Evolutionary conservation across 176 grass and related monocot genomes (phyloP).

Genomic region (Triticum turgidum): DNA sequence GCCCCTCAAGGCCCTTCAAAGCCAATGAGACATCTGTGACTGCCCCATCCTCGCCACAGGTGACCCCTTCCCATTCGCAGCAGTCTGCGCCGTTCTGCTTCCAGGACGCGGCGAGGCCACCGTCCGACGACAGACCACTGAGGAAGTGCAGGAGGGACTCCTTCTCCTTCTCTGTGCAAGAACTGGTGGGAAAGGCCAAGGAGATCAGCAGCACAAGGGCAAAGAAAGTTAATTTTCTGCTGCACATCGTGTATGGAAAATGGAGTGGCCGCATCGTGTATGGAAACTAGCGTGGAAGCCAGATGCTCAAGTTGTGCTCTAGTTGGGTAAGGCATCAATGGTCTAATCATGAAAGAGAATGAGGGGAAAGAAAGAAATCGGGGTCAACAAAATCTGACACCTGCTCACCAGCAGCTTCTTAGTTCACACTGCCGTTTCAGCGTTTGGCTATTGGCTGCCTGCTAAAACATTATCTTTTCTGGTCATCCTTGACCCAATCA

Average conservation of each 20-base stretch:
- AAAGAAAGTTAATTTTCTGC: background rate
- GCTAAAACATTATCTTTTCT: background rate
- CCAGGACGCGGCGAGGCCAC: constrained; percentile 9
- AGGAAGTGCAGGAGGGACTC: background rate
- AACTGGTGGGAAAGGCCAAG: background rate
- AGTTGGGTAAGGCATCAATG: background rate
- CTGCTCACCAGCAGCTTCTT: background rate
- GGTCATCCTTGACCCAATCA: background rate
- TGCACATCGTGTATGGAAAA: background rate
- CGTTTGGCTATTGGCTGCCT: background rate
- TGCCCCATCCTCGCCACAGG: background rate
- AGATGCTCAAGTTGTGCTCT: background rate
- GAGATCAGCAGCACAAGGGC: background rate
- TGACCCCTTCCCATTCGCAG: constrained; percentile 37
- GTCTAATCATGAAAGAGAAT: background rate
- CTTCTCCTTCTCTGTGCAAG: background rate
- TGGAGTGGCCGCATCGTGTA: background rate
- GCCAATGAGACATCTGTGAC: constrained; percentile 12
- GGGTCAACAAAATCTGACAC: background rate
- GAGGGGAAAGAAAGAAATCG: background rate
- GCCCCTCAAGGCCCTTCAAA: constrained; percentile 6
- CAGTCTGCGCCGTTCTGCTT: background rate
- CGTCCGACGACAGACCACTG: background rate
- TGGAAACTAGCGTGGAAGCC: background rate
- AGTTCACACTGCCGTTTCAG: background rate